Conservation (phyloP, 495 filamentous ascomycete genomes). For the Xylaria flabelliformis region DNA sequence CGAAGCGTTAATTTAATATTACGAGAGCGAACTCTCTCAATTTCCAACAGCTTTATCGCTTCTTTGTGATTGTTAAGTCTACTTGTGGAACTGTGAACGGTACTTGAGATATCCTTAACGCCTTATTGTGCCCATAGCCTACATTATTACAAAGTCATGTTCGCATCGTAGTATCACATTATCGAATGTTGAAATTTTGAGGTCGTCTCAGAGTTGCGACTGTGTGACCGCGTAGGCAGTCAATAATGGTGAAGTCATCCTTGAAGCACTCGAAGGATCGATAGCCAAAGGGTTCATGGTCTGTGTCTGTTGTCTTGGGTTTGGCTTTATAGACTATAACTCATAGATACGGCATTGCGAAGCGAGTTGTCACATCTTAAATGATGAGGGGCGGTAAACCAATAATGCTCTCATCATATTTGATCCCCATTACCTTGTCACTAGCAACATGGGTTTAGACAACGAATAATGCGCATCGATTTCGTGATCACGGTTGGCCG, state of each 20-base stretch:
- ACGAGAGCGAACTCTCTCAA: slow-evolving; percentile 30
- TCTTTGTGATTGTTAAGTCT: neutral
- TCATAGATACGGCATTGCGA: neutral
- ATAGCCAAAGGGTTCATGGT: neutral
- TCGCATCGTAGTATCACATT: neutral
- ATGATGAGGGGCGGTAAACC: neutral
- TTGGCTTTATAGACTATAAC: neutral
- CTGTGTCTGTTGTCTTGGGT: neutral
- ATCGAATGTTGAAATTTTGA: neutral
- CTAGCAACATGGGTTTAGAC: neutral
- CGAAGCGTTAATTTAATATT: neutral
- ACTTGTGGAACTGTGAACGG: neutral
- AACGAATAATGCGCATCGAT: no score
- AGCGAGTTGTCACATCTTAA: neutral
- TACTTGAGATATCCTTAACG: slow-evolving; percentile 14
- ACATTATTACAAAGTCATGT: no score
- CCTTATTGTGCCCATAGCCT: slow-evolving; percentile 30
- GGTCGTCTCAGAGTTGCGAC: neutral
- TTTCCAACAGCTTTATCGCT: neutral
- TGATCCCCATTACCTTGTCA: neutral
- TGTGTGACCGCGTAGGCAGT: neutral
- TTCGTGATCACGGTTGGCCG: neutral
- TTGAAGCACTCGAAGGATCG: slow-evolving; percentile 24
- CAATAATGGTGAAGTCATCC: neutral
- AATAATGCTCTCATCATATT: neutral